A percentile compares a stretch with the other conserved stretches of the same genome.
phyloP scores from a whole-genome alignment of 345 rosid genomes.

The Limnanthes douglasii region DNA sequence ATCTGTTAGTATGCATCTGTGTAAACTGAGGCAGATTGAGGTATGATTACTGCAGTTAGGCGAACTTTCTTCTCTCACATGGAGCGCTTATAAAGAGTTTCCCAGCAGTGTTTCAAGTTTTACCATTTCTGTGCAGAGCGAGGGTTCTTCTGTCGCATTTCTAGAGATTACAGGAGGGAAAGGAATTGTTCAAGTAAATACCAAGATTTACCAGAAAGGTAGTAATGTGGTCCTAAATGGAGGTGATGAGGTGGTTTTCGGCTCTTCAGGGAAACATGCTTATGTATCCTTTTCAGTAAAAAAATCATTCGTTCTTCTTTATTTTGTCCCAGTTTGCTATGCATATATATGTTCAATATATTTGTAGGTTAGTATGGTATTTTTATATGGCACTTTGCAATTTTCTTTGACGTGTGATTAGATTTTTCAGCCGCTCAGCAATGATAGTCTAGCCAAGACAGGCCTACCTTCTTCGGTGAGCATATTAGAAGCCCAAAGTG shows the following conservation, averaged over 20 bases:
- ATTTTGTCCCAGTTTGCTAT: no score
- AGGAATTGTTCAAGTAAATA: conserved; percentile 79
- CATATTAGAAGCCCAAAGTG: conserved; percentile 63
- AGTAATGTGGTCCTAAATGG: conserved; percentile 38
- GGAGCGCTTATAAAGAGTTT: not conserved
- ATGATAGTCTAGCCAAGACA: conserved; percentile 45
- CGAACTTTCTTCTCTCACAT: conserved; percentile 1
- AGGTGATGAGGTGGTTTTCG: conserved; percentile 90
- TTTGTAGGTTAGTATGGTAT: not conserved
- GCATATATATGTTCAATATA: not conserved
- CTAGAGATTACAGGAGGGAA: conserved; percentile 71
- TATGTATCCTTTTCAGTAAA: conserved; percentile 70
- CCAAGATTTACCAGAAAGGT: conserved; percentile 36
- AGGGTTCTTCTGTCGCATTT: conserved; percentile 45
- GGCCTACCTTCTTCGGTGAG: conserved; percentile 45
- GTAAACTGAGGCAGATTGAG: conserved; percentile 67
- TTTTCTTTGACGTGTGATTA: conserved; percentile 35
- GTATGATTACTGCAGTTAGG: conserved; percentile 19
- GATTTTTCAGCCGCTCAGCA: conserved; percentile 82
- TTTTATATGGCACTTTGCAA: not conserved
- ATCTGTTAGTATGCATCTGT: conserved; percentile 32
- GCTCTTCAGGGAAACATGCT: conserved; percentile 57
- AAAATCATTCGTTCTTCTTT: conserved; percentile 1
- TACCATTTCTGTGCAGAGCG: conserved; percentile 31
- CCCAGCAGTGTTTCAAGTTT: conserved; percentile 12